A percentile compares a stretch with the other conserved stretches of the same genome.
Evolutionary conservation across 1,284 basidiomycete species (phyloP).

Genomic region (Malassezia brasiliensis): DNA sequence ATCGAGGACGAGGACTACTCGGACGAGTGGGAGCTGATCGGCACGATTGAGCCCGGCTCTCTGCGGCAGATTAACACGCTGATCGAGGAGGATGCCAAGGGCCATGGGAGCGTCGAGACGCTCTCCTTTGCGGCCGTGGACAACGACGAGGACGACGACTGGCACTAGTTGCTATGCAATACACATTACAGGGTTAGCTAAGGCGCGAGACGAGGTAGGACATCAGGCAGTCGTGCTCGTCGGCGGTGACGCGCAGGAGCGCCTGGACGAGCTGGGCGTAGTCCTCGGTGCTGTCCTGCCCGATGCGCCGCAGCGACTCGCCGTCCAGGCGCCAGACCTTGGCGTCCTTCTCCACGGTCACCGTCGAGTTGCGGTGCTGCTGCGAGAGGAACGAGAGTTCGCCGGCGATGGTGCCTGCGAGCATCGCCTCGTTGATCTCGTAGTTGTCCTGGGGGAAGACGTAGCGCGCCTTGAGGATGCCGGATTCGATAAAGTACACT

Average conservation of each 20-base stretch:
- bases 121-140: slow-evolving; percentile 45
- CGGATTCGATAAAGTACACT: slow-evolving; percentile 43
- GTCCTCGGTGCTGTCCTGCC: slow-evolving; percentile 14
- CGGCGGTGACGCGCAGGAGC: slow-evolving; percentile 34
- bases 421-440: slow-evolving; percentile 46
- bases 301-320: slow-evolving; percentile 20
- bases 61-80: slow-evolving; percentile 83
- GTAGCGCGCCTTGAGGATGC: slow-evolving; percentile 44
- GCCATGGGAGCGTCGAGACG: slow-evolving; percentile 61
- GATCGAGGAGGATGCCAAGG: slow-evolving; percentile 69
- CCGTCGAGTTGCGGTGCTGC: slow-evolving; percentile 36
- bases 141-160: slow-evolving; percentile 34
- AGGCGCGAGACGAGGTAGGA: slow-evolving; percentile 42
- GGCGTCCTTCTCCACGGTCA: slow-evolving; percentile 37
- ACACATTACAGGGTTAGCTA: slow-evolving; percentile 10
- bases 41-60: slow-evolving; percentile 83
- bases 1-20: slow-evolving; percentile 72
- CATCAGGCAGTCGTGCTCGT: slow-evolving; percentile 45
- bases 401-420: slow-evolving; percentile 45
- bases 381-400: slow-evolving; percentile 37
- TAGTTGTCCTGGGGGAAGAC: slow-evolving; percentile 43
- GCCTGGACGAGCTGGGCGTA: slow-evolving; percentile 32
- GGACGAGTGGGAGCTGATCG: slow-evolving; percentile 74
- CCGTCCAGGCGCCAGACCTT: slow-evolving; percentile 36
- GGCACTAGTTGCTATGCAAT: slow-evolving; percentile 1